Evolutionary conservation across 192 early-diverging fungal genomes (phyloP).

Genomic region (Nowakowskiella sp.): DNA sequence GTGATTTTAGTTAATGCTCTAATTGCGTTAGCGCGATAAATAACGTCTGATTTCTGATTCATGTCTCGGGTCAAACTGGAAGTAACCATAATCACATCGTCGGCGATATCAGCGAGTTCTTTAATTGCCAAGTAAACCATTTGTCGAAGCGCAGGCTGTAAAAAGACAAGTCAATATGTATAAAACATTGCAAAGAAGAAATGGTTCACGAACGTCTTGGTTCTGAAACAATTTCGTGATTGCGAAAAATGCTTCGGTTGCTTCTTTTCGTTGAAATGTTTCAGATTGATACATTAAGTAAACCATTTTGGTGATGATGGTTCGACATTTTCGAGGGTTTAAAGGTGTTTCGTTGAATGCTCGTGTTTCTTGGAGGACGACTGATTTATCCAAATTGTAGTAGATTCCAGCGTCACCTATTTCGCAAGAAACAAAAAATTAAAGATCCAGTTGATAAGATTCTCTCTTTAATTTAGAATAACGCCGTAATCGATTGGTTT

Average conservation of each 20-base stretch:
- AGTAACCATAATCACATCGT: conserved; percentile 97
- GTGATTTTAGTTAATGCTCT: conserved; percentile 91
- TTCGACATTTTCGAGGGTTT: conserved; percentile 85
- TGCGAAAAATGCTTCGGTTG: conserved; percentile 95
- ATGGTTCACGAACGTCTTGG: conserved; percentile 62
- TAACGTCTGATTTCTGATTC: conserved; percentile 84
- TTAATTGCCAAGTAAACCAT: conserved; percentile 97
- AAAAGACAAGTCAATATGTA: conserved; percentile 1
- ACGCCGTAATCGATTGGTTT: too few species aligned
- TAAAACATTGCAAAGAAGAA: background rate
- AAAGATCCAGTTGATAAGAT: too few species aligned
- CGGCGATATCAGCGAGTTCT: conserved; percentile 84
- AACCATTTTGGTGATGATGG: conserved; percentile 86
- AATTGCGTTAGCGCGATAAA: conserved; percentile 91
- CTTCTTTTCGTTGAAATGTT: conserved; percentile 84
- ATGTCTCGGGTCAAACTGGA: conserved; percentile 93
- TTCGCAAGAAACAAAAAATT: too few species aligned
- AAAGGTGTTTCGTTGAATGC: conserved; percentile 96
- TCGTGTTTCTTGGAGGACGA: conserved; percentile 91
- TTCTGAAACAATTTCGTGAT: conserved; percentile 97
- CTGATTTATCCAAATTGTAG: conserved; percentile 78
- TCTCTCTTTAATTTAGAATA: too few species aligned
- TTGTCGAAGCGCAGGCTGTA: conserved; percentile 83
- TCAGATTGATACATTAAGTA: conserved; percentile 88
- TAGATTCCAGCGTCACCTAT: conserved; percentile 21